Evolutionary conservation across 495 filamentous ascomycete species (phyloP).

Genomic region (Aspergillus saccharolyticus): DNA sequence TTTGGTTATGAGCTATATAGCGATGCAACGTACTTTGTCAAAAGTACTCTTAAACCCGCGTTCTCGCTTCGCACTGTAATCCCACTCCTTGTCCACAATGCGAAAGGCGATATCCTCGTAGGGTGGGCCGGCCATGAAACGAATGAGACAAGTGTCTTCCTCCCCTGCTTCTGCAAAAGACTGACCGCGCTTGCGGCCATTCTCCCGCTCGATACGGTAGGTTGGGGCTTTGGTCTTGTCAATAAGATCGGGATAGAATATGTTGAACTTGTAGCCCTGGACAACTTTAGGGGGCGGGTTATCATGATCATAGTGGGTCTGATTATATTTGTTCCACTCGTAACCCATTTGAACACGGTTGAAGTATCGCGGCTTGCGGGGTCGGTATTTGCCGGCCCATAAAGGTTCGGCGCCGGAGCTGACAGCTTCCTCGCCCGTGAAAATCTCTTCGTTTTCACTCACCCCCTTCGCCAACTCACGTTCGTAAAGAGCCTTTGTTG

Average conservation of each 20-base stretch:
- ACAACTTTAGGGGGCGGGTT: slow-evolving; percentile 98
- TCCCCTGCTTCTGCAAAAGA: slow-evolving; percentile 94
- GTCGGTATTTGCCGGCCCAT: slow-evolving; percentile 88
- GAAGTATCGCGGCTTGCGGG: slow-evolving; percentile 94
- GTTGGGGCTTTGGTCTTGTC: slow-evolving; percentile 92
- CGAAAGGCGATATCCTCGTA: slow-evolving; percentile 97
- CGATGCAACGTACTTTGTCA: slow-evolving; percentile 73
- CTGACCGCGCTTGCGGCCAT: slow-evolving; percentile 82
- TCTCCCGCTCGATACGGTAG: slow-evolving; percentile 88
- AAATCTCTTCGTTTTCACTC: slow-evolving; percentile 92
- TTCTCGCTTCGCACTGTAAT: slow-evolving; percentile 93
- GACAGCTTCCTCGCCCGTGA: slow-evolving; percentile 84
- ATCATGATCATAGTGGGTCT: slow-evolving; percentile 99
- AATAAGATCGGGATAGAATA: slow-evolving; percentile 98
- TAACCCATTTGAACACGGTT: slow-evolving; percentile 99
- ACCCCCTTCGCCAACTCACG: slow-evolving; percentile 90
- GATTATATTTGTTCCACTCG: slow-evolving; percentile 99
- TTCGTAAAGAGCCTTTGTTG: slow-evolving; percentile 87
- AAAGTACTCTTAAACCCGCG: slow-evolving; percentile 94
- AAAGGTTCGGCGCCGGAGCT: slow-evolving; percentile 57
- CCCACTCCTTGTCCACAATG: slow-evolving; percentile 99
- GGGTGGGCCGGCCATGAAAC: slow-evolving; percentile 91
- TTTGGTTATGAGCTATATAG: slow-evolving; percentile 18
- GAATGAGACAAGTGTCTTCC: slow-evolving; percentile 94
- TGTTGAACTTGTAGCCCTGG: slow-evolving; percentile 99